Base-by-base conservation (phyloP, 2,329 filamentous ascomycete species). In the Colletotrichum acutatum region DNA sequence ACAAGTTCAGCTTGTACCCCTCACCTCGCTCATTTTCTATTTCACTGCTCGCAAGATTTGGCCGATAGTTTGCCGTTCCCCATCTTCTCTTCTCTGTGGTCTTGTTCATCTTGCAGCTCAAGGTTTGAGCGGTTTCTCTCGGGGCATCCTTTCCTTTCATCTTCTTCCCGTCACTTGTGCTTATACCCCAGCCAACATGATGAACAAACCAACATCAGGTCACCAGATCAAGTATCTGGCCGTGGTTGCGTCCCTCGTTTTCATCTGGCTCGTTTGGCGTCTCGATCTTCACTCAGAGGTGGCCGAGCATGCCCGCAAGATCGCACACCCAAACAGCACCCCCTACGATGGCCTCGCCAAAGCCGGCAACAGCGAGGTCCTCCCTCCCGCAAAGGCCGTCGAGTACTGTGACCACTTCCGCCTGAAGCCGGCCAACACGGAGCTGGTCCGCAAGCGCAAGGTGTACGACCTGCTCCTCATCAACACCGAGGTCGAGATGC, bases 391-490 rank as follows among this genome's bases (percentile, higher is more conserved):
- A 37, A 60, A 72, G 32, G 74, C 65, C 8, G 75, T 72, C 11
- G 74, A 76, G 19, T 76, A 75, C 66, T 87, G 85, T 76, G 77
- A 77, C 28, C 77, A 77, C 8, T 81, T 85, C 71, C 82, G 83
- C 32, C 85, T 84, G 82, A 74, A 78, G 46, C 80, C 81, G 3
- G 85, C 81, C 75, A 71, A 75, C 24, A 52, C 60, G 8, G 59
- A 69, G 16, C 58, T 72, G n/a, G 75, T 72, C 22, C 68, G 72
- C 22, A 76, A 77, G 59, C 85, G 89, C 63, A 90, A 89, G 77
- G 82, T 91, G 37, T 91, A 90, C 78, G 91, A 93, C 78, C 83
- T 93, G 1, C 84, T 91, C 76, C 87, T 92, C 84, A 81, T 92
- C 76, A 91, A 90, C 75, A 87, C 85, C 3, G 91, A 92, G 80